Conservation (phyloP, 2,329 filamentous ascomycete species). For the Atkinsonella hypoxylon region DNA sequence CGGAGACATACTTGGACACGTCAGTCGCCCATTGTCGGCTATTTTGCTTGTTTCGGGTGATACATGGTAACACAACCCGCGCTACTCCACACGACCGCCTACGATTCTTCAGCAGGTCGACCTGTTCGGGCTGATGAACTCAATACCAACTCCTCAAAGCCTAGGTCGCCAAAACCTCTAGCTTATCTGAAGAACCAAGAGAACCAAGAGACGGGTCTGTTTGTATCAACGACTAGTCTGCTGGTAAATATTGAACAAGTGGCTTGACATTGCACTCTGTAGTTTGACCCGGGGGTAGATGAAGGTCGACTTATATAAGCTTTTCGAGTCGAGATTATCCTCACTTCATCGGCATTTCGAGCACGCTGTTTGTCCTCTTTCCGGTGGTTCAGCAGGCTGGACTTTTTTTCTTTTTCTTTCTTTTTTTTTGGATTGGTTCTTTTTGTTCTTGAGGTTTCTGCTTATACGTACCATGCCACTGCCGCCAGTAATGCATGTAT, state of each 20-base stretch:
- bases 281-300: not conserved
- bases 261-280: not conserved
- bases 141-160: too few species aligned
- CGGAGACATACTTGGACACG: too few species aligned
- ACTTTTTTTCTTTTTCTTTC: not conserved
- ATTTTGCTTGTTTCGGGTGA: too few species aligned
- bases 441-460: not conserved
- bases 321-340: not conserved
- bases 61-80: too few species aligned
- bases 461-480: conserved; percentile 12
- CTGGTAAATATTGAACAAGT: not conserved
- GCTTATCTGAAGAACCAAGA: not conserved
- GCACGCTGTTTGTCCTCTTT: not conserved
- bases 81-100: too few species aligned
- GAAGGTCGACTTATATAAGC: not conserved
- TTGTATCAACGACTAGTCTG: not conserved
- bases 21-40: too few species aligned
- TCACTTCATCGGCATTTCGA: not conserved
- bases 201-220: not conserved
- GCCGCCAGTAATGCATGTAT: conserved; percentile 16
- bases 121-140: too few species aligned
- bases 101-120: too few species aligned
- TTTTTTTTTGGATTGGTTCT: not conserved
- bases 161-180: too few species aligned
- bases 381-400: not conserved